Base-by-base conservation (phyloP, 495 filamentous ascomycete species). In the Staphylotrichum tortipilum region DNA sequence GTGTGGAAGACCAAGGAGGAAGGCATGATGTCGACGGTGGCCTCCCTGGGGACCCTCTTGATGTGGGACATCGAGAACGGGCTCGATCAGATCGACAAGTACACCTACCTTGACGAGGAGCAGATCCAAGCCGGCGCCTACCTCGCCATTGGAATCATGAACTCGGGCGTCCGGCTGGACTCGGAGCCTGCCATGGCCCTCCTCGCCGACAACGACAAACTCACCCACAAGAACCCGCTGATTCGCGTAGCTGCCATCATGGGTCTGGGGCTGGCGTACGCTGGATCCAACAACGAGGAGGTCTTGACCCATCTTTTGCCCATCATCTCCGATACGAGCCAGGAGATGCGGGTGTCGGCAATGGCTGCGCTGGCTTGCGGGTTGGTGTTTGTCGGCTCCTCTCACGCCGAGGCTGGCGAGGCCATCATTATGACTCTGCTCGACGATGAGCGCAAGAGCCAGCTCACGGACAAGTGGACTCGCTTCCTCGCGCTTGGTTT, bases 1-100 rank as follows among this genome's bases (percentile, higher is more conserved):
- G 86, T 97, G 3, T 97, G 89, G 86, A 99, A 97, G 72, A 97
- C 94, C 10, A 97, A 97, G 68, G 90, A 95, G 30, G 90, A 95
- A 55, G 90, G 90, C 55, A 94, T 94, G 91, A 78, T 95, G 68
- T 95, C 91, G 17, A 95, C 91, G 4, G 85, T 91, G 14, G 92
- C 92, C 7, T 97, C 92, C 3, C 67, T 95, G 48, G 92, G 92
- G 49, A 88, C 90, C 66, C 72, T 99, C 21, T 69, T 92, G 47
- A 80, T 89, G 59, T 91, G 92, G 82, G 94, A 97, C 61, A 82
- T 94, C 47, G 89, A 94, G 52, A 78, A 71, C 48, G 94, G 89
- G 15, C 69, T 99, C 44, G 86, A 92, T 58, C 86, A 88, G 65
- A 89, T 95, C 60, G 89, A 97, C 61, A 89, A 85, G 61, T 99